A percentile compares a stretch with the other conserved stretches of the same genome.
Evolutionary conservation across 1,284 basidiomycete genomes (phyloP).

Genomic region (Malassezia equina): DNA sequence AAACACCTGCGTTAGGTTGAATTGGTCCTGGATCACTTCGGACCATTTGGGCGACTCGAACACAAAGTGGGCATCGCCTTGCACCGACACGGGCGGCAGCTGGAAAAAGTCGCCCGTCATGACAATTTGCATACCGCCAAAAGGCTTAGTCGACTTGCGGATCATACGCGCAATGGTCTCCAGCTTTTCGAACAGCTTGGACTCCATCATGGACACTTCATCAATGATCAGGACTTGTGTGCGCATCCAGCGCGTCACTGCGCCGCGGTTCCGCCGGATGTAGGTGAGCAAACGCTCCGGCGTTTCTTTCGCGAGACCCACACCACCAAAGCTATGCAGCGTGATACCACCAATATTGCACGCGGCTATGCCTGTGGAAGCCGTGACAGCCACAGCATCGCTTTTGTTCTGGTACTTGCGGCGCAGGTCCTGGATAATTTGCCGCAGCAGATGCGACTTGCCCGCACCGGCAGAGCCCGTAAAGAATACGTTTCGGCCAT

Average conservation of each 20-base stretch:
- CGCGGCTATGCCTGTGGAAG: conserved; percentile 77
- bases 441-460: conserved; percentile 83
- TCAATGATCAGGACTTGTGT: conserved; percentile 83
- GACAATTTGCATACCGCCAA: conserved; percentile 90
- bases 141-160: conserved; percentile 58
- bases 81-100: conserved; percentile 71
- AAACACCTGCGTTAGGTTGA: conserved; percentile 84
- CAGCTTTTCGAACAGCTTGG: conserved; percentile 79
- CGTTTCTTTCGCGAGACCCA: conserved; percentile 68
- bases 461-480: conserved; percentile 90
- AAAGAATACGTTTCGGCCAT: conserved; percentile 71
- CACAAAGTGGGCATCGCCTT: conserved; percentile 30
- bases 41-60: conserved; percentile 77
- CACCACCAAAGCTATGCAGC: conserved; percentile 80
- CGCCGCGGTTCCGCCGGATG: conserved; percentile 63
- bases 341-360: conserved; percentile 89
- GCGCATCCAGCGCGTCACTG: conserved; percentile 59
- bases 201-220: conserved; percentile 90
- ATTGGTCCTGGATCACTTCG: conserved; percentile 63
- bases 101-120: conserved; percentile 95
- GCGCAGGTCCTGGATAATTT: conserved; percentile 64
- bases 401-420: conserved; percentile 52
- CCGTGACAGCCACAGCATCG: conserved; percentile 69
- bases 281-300: conserved; percentile 58
- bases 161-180: conserved; percentile 59